Evolutionary conservation across 2,329 filamentous ascomycete genomes (phyloP).

Genomic region (Fusarium staphyleae): DNA sequence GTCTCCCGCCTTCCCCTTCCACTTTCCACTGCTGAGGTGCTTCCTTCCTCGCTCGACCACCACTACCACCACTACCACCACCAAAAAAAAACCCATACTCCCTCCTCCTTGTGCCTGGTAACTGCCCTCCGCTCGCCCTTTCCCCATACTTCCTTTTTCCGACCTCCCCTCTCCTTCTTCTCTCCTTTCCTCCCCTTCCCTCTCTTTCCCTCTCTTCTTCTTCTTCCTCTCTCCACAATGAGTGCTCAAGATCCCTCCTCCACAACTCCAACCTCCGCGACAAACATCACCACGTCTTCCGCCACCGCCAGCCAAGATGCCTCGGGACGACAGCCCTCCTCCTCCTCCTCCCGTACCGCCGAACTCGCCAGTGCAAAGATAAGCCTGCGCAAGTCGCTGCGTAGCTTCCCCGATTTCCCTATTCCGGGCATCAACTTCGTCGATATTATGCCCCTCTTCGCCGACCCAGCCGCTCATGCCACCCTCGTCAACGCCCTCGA

Average conservation of each 20-base stretch:
- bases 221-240: constrained; percentile 47
- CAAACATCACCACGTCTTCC: constrained; percentile 42
- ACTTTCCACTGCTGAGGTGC: constrained; percentile 13
- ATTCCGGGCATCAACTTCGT: constrained; percentile 93
- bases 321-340: constrained; percentile 68
- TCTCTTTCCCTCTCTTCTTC: constrained; percentile 41
- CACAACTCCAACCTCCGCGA: constrained; percentile 38
- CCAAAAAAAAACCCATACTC: constrained; percentile 39
- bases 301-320: constrained; percentile 58
- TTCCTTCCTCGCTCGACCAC: constrained; percentile 18
- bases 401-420: constrained; percentile 91
- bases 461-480: constrained; percentile 75
- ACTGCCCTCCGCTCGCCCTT: constrained; percentile 36
- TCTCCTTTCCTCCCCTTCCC: constrained; percentile 39
- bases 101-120: constrained; percentile 37
- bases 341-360: constrained; percentile 67
- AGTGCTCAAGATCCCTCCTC: constrained; percentile 39
- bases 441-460: constrained; percentile 97
- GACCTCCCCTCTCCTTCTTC: constrained; percentile 42
- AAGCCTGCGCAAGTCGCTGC: constrained; percentile 75
- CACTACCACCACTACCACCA: constrained; percentile 28
- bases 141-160: constrained; percentile 39
- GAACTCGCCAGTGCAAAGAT: constrained; percentile 73
- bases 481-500: constrained; percentile 84
- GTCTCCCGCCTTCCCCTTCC: constrained; percentile 30